A percentile compares a stretch with the other conserved stretches of the same genome.
phyloP scores from a whole-genome alignment of 441 rosid genomes.

The Erysimum cheiri region DNA sequence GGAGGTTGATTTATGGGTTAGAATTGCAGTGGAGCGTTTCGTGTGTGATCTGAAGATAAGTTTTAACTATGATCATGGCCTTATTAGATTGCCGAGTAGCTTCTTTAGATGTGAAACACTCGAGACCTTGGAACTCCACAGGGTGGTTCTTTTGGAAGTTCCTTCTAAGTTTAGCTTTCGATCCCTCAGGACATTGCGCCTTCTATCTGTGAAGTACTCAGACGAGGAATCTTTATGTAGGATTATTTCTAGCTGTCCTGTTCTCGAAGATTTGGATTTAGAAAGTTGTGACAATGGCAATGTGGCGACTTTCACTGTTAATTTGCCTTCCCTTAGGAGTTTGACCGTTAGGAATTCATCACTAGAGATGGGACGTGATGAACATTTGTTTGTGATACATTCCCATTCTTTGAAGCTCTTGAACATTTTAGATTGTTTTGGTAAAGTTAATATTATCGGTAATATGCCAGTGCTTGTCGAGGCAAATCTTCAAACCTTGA shows the following conservation, averaged over 20 bases:
- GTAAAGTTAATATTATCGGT: not conserved
- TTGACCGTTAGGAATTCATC: not conserved
- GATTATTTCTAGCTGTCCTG: not conserved
- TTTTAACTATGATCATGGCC: not conserved
- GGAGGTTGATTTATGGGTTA: slow-evolving; percentile 14
- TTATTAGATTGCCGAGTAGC: slow-evolving; percentile 6
- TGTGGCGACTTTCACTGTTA: not conserved
- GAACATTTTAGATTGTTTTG: not conserved
- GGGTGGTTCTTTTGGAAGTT: slow-evolving; percentile 19
- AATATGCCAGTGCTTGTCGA: not conserved
- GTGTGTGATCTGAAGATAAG: slow-evolving; percentile 13
- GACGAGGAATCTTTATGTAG: slow-evolving; percentile 12
- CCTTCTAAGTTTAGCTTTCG: slow-evolving; percentile 9
- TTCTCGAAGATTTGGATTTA: slow-evolving; percentile 7
- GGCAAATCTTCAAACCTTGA: not conserved
- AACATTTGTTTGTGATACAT: slow-evolving; percentile 1
- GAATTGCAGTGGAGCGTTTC: slow-evolving; percentile 28
- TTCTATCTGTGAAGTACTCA: not conserved
- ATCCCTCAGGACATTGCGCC: slow-evolving; percentile 10
- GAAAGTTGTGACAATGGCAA: not conserved
- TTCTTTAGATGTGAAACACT: slow-evolving; percentile 27
- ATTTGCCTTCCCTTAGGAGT: slow-evolving; percentile 3
- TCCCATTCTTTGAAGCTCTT: slow-evolving; percentile 15
- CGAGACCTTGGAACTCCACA: slow-evolving; percentile 8
- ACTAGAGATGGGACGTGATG: no score